Evolutionary conservation across 2,329 filamentous ascomycete genomes (phyloP).

Genomic region (Coniochaeta sp.): DNA sequence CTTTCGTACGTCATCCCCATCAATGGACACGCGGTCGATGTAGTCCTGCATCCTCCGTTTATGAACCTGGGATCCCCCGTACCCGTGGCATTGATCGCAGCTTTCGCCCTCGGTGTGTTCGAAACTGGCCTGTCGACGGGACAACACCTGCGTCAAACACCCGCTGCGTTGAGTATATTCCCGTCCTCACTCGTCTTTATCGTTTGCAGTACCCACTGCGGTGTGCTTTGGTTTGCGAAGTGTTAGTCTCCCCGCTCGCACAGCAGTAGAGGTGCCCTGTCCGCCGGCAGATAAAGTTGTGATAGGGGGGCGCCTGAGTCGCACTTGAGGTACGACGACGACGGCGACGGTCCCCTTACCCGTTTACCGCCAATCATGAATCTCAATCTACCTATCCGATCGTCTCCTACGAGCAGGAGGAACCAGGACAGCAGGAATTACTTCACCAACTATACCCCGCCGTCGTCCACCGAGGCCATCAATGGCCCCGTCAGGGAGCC

Average conservation of each 20-base stretch:
- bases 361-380: slow-evolving; percentile 28
- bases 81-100: not conserved
- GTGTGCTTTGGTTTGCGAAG: not conserved
- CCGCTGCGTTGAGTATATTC: not conserved
- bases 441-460: slow-evolving; percentile 46
- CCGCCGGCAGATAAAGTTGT: not conserved
- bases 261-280: not conserved
- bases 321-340: not conserved
- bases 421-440: slow-evolving; percentile 50
- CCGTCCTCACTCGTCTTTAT: not conserved
- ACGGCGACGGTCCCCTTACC: not conserved
- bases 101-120: not conserved
- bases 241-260: not conserved
- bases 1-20: not conserved
- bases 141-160: not conserved
- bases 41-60: not conserved
- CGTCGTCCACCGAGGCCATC: slow-evolving; percentile 54
- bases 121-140: not conserved
- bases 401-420: slow-evolving; percentile 36
- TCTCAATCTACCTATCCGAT: slow-evolving; percentile 43
- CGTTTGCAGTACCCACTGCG: not conserved
- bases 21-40: not conserved
- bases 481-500: slow-evolving; percentile 53
- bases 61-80: not conserved
- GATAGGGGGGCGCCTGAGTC: not conserved